A percentile compares a stretch with the other conserved stretches of the same genome.
These are phyloP conservation scores for Aegilops tauschii DNA, from an alignment of 176 grass and related monocot genomes.

Conservation along the genomic window DNA sequence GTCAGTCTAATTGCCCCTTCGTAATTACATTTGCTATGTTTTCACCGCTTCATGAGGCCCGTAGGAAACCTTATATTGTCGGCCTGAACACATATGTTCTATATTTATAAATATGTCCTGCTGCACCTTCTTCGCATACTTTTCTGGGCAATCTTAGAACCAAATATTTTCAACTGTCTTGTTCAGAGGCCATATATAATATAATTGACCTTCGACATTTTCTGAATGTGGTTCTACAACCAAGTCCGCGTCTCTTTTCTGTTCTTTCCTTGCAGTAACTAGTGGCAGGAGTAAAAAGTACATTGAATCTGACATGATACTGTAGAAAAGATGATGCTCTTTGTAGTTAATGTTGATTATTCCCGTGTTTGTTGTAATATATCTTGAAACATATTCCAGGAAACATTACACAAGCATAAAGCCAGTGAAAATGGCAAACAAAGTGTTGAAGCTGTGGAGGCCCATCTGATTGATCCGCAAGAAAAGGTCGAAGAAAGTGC, in stretches of 20 bases:
- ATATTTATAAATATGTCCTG: not conserved
- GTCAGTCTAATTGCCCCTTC: not conserved
- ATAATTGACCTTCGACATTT: not conserved
- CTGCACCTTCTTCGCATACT: not conserved
- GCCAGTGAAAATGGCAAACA: conserved; percentile 2
- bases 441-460: conserved; percentile 57
- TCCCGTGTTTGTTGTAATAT: not conserved
- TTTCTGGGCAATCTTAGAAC: not conserved
- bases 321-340: not conserved
- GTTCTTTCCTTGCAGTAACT: not conserved
- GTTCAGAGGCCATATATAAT: not conserved
- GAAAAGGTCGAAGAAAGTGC: conserved; percentile 39
- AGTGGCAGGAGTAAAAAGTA: not conserved
- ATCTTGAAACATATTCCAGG: conserved; percentile 40
- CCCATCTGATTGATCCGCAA: conserved; percentile 35
- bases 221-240: not conserved
- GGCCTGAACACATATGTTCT: not conserved
- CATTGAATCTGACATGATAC: not conserved
- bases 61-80: not conserved
- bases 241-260: too few species aligned
- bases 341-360: not conserved
- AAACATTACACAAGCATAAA: conserved; percentile 86
- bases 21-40: not conserved
- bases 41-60: not conserved
- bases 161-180: not conserved